Base-by-base conservation (phyloP, 2,329 filamentous ascomycete genomes). In the Taxawa tesnikishii region DNA sequence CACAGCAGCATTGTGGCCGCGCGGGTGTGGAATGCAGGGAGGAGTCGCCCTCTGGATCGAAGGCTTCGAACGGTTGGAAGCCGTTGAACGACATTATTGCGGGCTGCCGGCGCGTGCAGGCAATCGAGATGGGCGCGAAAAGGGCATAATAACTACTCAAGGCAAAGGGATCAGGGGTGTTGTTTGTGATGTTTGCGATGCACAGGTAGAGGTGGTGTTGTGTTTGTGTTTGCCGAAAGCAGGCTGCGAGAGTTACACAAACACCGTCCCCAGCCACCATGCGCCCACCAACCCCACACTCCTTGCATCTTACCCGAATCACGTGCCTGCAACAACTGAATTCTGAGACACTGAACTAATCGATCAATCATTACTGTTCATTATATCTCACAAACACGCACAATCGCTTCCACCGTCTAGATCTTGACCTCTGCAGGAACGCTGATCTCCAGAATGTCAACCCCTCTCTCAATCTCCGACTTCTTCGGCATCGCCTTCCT, bases 1-100 rank as follows among this genome's bases (percentile, higher is more conserved):
- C 87, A 62, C 88, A 98, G 62, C 88, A 98, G 67, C 90, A 96
- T n/a, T n/a, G n/a, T 18, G 38, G 31, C n/a, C 16, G 25, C 31
- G 17, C 15, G 29, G 31, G 29, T 24, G 29, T 24, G 34, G 34
- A 26, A 37, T 32, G 29, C 26, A 37, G 32, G 26, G 34, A 31
- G 26, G 24, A 21, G 26, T 32, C 27, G 28, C 23, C 23, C 5
- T 27, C 15, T 31, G 16, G 19, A 2, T 33, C 30, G 15, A 11
- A 16, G 27, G 29, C 24, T 26, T 29, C 29, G 26, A 36, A 27
- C 27, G 30, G 34, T n/a, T 29, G 18, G 16, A 16, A 26, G 24
- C 34, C 34, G 34, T 37, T 37, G 34, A 24, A 26, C 16, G 21
- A 19, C 34, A 37, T 36, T 23, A 23, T 23, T n/a, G n/a, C 19